These are phyloP conservation scores for Alternaria dauci DNA, from an alignment of 2,329 filamentous ascomycete species.

Conservation along the genomic window DNA sequence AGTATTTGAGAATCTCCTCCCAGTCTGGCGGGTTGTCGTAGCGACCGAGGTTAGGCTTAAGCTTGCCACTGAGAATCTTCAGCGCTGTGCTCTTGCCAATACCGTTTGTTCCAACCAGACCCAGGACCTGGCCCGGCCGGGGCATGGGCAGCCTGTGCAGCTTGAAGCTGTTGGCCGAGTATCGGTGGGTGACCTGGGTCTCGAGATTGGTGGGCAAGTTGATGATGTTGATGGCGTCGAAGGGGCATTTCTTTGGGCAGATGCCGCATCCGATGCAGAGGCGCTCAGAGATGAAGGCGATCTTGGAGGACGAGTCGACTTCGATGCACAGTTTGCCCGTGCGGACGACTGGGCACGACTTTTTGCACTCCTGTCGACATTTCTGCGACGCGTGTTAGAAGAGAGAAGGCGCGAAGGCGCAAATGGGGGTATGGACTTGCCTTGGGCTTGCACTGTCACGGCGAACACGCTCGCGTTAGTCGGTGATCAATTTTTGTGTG, in stretches of 20 bases:
- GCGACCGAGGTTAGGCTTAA: constrained; percentile 96
- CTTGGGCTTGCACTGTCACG: constrained; percentile 82
- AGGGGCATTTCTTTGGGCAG: constrained; percentile 99
- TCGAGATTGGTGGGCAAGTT: constrained; percentile 99
- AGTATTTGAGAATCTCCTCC: constrained; percentile 99
- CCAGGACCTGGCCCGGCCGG: constrained; percentile 91
- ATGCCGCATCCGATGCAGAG: constrained; percentile 99
- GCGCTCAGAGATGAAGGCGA: constrained; percentile 96
- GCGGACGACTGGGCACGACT: constrained; percentile 95
- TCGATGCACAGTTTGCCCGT: constrained; percentile 98
- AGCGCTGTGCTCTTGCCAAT: constrained; percentile 99
- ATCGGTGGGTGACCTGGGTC: constrained; percentile 96
- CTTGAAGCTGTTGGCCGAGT: constrained; percentile 99
- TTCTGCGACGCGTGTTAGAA: constrained; percentile 66
- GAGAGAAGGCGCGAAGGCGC: constrained; percentile 20
- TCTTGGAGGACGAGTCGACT: constrained; percentile 85
- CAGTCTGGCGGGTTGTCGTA: constrained; percentile 98
- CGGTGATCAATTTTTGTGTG: constrained; percentile 39
- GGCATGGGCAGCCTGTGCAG: constrained; percentile 96
- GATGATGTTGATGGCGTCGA: constrained; percentile 99
- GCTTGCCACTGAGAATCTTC: constrained; percentile 97
- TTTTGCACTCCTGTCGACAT: constrained; percentile 99
- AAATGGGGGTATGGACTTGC: constrained; percentile 56
- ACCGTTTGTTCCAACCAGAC: constrained; percentile 98
- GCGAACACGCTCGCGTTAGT: constrained; percentile 54